Conservation (phyloP, 345 rosid species). For the Rhodomyrtus tomentosa region DNA sequence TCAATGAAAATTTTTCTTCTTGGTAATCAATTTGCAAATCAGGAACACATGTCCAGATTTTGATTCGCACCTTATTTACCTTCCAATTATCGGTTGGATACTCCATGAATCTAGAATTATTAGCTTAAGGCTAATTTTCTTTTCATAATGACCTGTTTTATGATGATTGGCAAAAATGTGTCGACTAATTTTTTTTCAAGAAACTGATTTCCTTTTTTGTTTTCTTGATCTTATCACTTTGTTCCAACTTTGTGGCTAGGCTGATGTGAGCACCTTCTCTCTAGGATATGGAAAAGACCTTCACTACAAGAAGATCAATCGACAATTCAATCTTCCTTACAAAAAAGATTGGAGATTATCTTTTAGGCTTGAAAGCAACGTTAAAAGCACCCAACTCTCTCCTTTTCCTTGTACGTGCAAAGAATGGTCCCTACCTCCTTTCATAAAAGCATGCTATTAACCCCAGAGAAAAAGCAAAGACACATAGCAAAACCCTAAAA, state of each 20-base stretch:
- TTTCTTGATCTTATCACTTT: background rate
- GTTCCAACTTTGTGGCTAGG: background rate
- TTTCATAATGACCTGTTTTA: background rate
- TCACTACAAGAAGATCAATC: background rate
- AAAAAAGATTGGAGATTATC: slow-evolving; percentile 7
- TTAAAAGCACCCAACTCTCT: slow-evolving; percentile 3
- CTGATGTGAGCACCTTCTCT: background rate
- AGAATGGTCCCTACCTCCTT: background rate
- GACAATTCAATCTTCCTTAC: background rate
- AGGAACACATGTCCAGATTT: background rate
- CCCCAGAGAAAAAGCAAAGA: background rate
- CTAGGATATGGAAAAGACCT: background rate
- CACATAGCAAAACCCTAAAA: background rate
- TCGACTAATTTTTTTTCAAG: background rate
- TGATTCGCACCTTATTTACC: background rate
- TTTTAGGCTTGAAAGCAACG: slow-evolving; percentile 10
- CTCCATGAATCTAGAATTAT: background rate
- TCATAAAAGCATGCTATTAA: background rate
- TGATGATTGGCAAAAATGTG: background rate
- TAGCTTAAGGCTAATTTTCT: background rate
- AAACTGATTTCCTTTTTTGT: background rate
- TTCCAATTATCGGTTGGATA: background rate
- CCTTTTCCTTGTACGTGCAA: background rate
- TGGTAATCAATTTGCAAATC: background rate
- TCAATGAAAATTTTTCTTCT: background rate